Percentiles rank a stretch among this genome's conserved stretches.
Conservation (phyloP, 1,284 basidiomycete genomes). For the Trametes polyzona region DNA sequence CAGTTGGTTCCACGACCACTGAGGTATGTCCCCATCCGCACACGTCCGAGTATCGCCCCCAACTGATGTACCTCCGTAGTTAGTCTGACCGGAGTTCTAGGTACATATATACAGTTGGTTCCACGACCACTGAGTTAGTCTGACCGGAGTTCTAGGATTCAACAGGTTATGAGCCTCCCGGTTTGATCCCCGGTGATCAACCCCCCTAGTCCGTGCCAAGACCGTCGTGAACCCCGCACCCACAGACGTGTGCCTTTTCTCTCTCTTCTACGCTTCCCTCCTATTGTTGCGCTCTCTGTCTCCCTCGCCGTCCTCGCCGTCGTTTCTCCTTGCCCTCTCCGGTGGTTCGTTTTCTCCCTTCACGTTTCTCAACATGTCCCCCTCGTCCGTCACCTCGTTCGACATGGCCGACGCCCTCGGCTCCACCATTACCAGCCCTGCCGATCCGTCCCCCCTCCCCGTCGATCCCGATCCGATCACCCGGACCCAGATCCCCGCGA, state of each 20-base stretch:
- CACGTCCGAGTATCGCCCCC: too few relatives aligned
- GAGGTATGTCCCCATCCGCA: too few relatives aligned
- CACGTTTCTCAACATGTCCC: conserved; percentile 1
- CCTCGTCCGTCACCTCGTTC: not conserved
- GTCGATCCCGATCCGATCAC: not conserved
- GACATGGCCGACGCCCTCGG: not conserved
- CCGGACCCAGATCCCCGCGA: not conserved
- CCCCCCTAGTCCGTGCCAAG: not conserved
- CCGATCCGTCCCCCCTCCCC: not conserved
- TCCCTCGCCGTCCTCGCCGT: not conserved
- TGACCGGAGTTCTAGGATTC: too few relatives aligned
- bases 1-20: too few relatives aligned
- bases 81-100: too few relatives aligned
- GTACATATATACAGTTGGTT: too few relatives aligned
- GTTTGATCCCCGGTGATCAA: not conserved
- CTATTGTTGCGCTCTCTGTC: too few relatives aligned
- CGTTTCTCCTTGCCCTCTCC: not conserved
- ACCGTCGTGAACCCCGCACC: not conserved
- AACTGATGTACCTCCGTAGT: too few relatives aligned
- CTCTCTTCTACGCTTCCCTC: too few relatives aligned
- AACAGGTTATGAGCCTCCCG: not conserved
- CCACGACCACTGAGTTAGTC: too few relatives aligned
- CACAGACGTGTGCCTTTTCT: not conserved
- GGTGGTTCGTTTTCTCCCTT: not conserved
- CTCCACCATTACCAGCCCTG: not conserved